phyloP scores from a whole-genome alignment of 2,329 filamentous ascomycete genomes.

The Coleophoma cylindrospora region DNA sequence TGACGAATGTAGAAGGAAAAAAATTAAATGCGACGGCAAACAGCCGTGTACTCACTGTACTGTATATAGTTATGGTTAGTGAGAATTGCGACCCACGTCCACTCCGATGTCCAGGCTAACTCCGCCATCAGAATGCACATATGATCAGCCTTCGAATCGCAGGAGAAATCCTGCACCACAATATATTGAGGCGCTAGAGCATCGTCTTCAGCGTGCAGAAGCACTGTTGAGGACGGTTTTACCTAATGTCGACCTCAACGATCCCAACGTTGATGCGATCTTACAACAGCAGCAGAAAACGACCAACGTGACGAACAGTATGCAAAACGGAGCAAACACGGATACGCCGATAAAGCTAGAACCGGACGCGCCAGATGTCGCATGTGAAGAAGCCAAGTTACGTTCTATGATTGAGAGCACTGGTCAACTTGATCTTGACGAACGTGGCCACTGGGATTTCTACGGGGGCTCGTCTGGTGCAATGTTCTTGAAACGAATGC shows the following conservation, averaged over 20 bases:
- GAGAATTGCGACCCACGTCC: constrained; percentile 25
- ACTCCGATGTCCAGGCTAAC: not conserved
- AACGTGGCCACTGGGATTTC: constrained; percentile 90
- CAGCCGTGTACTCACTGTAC: constrained; percentile 93
- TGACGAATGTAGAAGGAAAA: constrained; percentile 78
- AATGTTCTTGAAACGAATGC: constrained; percentile 81
- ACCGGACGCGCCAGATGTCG: constrained; percentile 1
- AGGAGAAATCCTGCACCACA: constrained; percentile 67
- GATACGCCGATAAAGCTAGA: constrained; percentile 2
- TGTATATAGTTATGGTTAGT: constrained; percentile 89
- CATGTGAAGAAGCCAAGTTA: constrained; percentile 65
- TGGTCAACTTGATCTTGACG: constrained; percentile 85
- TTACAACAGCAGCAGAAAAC: constrained; percentile 51
- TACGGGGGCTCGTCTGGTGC: constrained; percentile 89
- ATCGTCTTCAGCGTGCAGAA: constrained; percentile 65
- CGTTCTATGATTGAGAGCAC: constrained; percentile 94
- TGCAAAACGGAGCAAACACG: constrained; percentile 11
- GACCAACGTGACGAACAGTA: constrained; percentile 34
- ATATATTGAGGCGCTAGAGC: constrained; percentile 68
- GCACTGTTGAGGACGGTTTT: constrained; percentile 56
- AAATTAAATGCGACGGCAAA: constrained; percentile 84
- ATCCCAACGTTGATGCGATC: constrained; percentile 74
- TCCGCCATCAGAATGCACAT: constrained; percentile 58
- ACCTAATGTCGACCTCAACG: constrained; percentile 68
- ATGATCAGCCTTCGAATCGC: constrained; percentile 73